phyloP scores from a whole-genome alignment of 306 rosid species.

The Cucurbita argyrosperma region DNA sequence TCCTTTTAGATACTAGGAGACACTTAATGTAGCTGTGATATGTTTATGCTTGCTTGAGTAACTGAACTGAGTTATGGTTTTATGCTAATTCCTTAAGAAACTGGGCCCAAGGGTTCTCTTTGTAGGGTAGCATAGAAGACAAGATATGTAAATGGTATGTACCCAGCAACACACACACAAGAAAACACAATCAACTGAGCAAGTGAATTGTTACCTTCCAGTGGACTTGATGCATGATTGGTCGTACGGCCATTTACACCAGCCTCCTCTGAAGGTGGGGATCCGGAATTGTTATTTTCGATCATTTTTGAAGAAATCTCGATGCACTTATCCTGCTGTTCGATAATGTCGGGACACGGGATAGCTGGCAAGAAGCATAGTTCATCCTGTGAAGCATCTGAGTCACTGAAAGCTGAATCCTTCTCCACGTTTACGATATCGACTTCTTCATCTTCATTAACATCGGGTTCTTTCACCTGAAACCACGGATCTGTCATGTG shows the following conservation, averaged over 20 bases:
- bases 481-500: conserved; percentile 3
- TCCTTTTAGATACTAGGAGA: not conserved
- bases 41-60: not conserved
- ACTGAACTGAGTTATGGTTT: not conserved
- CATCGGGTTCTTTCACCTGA: conserved; percentile 71
- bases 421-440: conserved; percentile 70
- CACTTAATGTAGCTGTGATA: not conserved
- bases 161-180: not conserved
- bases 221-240: conserved; percentile 63
- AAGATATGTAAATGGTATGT: not conserved
- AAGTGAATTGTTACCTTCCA: conserved; percentile 41
- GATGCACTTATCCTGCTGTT: conserved; percentile 52
- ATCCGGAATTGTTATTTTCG: conserved; percentile 75
- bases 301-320: conserved; percentile 60
- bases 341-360: conserved; percentile 50
- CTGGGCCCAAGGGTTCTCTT: not conserved
- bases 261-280: conserved; percentile 84
- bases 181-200: not conserved
- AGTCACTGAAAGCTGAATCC: conserved; percentile 74
- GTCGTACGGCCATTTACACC: conserved; percentile 53
- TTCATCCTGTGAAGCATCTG: conserved; percentile 83
- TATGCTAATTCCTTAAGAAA: not conserved
- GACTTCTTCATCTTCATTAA: conserved; percentile 74
- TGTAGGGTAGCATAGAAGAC: not conserved
- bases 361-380: conserved; percentile 77